Base-by-base conservation (phyloP, 192 early-diverging fungal genomes). In the Mortierella alpina region DNA sequence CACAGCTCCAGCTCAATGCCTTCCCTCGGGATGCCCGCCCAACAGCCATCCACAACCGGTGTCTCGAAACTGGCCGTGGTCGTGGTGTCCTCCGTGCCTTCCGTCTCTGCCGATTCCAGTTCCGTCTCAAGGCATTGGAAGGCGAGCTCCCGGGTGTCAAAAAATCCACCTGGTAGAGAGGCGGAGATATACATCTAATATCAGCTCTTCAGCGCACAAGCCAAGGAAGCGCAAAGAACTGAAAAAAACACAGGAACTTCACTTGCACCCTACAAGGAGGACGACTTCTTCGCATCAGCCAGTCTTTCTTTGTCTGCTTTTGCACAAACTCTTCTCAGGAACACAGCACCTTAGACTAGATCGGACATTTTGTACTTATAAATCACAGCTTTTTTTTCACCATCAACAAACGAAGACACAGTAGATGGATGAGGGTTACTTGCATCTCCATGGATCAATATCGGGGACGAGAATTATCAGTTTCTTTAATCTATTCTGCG, bases 91-190 rank as follows among this genome's bases (percentile, higher is more conserved):
- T 95, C 49, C 89, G 90, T 81, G 89, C 92, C 52, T 93, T 91
- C 86, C 88, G 86, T 61, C 82, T 95, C 60, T 93, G 90, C 63
- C 88, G 92, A 50, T 92, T 92, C 88, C 91, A 92, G 84, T 95
- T 95, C 86, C 90, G 93, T 61, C 53, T 92, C 50, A 93, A 92
- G 80, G 93, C 93, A 12, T 82, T 95, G 31, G 89, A 91, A 65
- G 93, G 93, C 46, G 92, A 93, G 56, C 78, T 95, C 66, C 92
- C 93, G 6, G 93, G 93, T 64, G 93, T 95, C 46, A 90, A 88
- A 80, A 95, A 95, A 75, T 85, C 91, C 15, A 90, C 91, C 51
- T 95, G 93, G 93, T 95, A 92, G 75, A 82, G 47, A 73, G 39
- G 63, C 13, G n/a, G 52, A 46, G 17, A 48, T 7, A 40, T 12